Evolutionary conservation across 1,284 basidiomycete species (phyloP).

Genomic region (Fistulinella cinereoalba): DNA sequence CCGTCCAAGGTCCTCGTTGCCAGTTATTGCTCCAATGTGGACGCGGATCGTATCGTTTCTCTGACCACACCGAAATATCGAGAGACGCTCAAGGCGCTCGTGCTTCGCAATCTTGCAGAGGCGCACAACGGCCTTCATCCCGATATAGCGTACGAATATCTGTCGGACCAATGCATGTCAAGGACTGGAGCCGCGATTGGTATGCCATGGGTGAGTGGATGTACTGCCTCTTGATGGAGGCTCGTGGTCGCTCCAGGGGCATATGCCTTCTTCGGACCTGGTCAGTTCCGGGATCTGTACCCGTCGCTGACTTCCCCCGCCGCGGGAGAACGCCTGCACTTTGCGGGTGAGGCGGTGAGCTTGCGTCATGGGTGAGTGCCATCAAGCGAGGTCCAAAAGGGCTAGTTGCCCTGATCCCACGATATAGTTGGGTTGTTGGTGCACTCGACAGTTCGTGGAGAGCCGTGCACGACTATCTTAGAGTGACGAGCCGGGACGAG

Average conservation of each 20-base stretch:
- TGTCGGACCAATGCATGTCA: constrained; percentile 10
- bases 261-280: constrained; percentile 12
- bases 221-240: not conserved
- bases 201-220: constrained; percentile 9
- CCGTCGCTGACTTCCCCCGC: constrained; percentile 12
- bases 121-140: constrained; percentile 5
- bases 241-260: constrained; percentile 7
- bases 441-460: constrained; percentile 19
- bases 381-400: too few species aligned
- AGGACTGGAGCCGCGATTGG: constrained; percentile 11
- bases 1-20: constrained; percentile 21
- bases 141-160: constrained; percentile 10
- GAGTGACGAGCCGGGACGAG: not conserved
- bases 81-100: constrained; percentile 8
- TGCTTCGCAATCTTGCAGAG: constrained; percentile 17
- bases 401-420: not conserved
- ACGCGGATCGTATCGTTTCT: constrained; percentile 4
- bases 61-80: not conserved
- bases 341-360: constrained; percentile 21
- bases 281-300: constrained; percentile 11
- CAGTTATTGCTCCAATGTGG: not conserved
- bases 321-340: constrained; percentile 10
- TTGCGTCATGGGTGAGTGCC: constrained; percentile 13
- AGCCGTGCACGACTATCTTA: constrained; percentile 14
- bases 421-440: constrained; percentile 14